Percentiles rank a stretch among this genome's conserved stretches.
phyloP scores from a whole-genome alignment of 1,139 yeast genomes.

The Pichia sp. region DNA sequence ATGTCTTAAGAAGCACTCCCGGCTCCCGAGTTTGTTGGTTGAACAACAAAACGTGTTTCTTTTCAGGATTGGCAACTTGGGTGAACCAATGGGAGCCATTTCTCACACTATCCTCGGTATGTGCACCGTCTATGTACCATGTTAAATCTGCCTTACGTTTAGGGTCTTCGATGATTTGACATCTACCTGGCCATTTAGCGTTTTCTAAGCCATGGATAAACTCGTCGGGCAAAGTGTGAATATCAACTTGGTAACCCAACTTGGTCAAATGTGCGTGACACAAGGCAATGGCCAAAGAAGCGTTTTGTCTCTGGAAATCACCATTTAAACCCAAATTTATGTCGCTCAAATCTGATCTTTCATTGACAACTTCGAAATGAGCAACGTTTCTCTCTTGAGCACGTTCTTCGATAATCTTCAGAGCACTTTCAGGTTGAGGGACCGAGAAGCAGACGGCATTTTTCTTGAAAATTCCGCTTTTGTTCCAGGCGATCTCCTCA shows the following conservation, averaged over 20 bases:
- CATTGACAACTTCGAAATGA: constrained; percentile 48
- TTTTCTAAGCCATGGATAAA: constrained; percentile 61
- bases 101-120: constrained; percentile 78
- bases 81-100: constrained; percentile 82
- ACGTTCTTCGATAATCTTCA: constrained; percentile 52
- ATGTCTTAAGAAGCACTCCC: constrained; percentile 51
- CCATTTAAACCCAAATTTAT: constrained; percentile 78
- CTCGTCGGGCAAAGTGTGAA: constrained; percentile 48
- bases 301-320: constrained; percentile 78
- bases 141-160: constrained; percentile 45
- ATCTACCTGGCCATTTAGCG: constrained; percentile 92
- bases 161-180: constrained; percentile 59
- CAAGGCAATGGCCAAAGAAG: constrained; percentile 80
- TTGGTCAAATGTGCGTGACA: constrained; percentile 58
- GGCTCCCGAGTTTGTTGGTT: constrained; percentile 96
- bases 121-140: constrained; percentile 96
- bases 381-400: constrained; percentile 61
- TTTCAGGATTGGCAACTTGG: constrained; percentile 29
- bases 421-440: constrained; percentile 46
- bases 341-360: constrained; percentile 37
- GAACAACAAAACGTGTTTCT: constrained; percentile 56
- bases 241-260: constrained; percentile 36
- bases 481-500: constrained; percentile 92
- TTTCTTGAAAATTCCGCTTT: constrained; percentile 84
- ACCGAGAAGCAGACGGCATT: constrained; percentile 67